Evolutionary conservation across 441 rosid species (phyloP).

Genomic region (Daphne laureola): DNA sequence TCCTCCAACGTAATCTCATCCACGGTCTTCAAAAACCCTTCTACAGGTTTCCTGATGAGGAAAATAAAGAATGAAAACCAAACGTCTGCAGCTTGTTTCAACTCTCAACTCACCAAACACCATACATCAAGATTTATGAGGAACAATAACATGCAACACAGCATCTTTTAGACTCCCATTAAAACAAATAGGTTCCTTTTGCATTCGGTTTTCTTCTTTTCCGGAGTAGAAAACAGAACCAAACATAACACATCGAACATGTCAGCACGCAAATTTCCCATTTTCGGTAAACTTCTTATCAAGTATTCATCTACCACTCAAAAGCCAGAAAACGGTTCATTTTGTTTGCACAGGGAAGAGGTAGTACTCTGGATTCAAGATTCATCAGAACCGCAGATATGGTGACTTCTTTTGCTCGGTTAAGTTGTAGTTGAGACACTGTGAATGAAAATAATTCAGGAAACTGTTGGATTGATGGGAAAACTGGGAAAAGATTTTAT

Average conservation of each 20-base stretch:
- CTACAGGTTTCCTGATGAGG: conserved; percentile 65
- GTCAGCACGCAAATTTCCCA: too few species aligned
- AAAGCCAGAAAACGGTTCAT: too few species aligned
- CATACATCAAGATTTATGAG: too few species aligned
- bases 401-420: conserved; percentile 74
- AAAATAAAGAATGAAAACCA: not conserved
- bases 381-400: conserved; percentile 86
- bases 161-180: too few species aligned
- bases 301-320: too few species aligned
- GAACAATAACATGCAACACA: too few species aligned
- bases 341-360: conserved; percentile 1
- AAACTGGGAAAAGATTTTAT: not conserved
- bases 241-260: not conserved
- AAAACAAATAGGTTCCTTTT: too few species aligned
- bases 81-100: not conserved
- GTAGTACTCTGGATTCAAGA: conserved; percentile 77
- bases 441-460: conserved; percentile 11
- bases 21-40: conserved; percentile 60
- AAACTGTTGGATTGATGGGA: not conserved
- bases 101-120: too few species aligned
- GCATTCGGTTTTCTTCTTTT: too few species aligned
- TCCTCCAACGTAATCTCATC: conserved; percentile 55
- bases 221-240: conserved; percentile 1
- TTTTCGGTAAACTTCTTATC: too few species aligned
- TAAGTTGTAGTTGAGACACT: conserved; percentile 55